Conservation (phyloP, 768 basidiomycete genomes). For the Rhodotorula babjevae region DNA sequence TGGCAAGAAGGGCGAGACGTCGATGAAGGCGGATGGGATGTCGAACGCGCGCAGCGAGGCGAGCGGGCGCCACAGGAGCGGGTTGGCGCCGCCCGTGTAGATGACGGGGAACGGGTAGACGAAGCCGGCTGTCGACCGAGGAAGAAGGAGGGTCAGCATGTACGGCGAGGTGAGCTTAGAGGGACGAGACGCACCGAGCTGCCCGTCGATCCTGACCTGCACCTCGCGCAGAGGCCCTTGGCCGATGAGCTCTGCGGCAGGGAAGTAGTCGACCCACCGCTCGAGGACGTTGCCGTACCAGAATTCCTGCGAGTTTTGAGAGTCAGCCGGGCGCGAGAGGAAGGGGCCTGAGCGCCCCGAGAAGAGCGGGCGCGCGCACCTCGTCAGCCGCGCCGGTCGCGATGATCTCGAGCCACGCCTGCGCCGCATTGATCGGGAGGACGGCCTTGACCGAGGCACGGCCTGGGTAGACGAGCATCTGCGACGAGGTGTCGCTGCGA, state of each 20-base stretch:
- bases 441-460: not conserved
- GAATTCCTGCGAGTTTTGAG: slow-evolving; percentile 2
- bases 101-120: slow-evolving; percentile 21
- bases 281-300: slow-evolving; percentile 14
- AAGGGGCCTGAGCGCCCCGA: too few species aligned
- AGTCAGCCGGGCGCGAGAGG: too few species aligned
- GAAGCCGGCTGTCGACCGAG: not conserved
- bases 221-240: slow-evolving; percentile 23
- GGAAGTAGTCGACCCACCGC: not conserved
- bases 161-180: not conserved
- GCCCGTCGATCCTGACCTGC: slow-evolving; percentile 22
- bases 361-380: not conserved
- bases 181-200: slow-evolving; percentile 1
- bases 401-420: slow-evolving; percentile 3
- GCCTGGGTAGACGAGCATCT: slow-evolving; percentile 20
- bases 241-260: not conserved
- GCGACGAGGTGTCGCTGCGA: not conserved
- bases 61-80: slow-evolving; percentile 21
- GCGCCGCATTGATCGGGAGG: not conserved
- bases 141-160: not conserved
- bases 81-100: slow-evolving; percentile 25
- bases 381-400: not conserved
- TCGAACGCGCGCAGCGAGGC: slow-evolving; percentile 20
- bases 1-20: slow-evolving; percentile 7
- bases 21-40: slow-evolving; percentile 6